Evolutionary conservation across 164 flowering plant genomes (phyloP), one percentile per base, ranked within the genome.

Genomic region (Magnolia sinica): DNA sequence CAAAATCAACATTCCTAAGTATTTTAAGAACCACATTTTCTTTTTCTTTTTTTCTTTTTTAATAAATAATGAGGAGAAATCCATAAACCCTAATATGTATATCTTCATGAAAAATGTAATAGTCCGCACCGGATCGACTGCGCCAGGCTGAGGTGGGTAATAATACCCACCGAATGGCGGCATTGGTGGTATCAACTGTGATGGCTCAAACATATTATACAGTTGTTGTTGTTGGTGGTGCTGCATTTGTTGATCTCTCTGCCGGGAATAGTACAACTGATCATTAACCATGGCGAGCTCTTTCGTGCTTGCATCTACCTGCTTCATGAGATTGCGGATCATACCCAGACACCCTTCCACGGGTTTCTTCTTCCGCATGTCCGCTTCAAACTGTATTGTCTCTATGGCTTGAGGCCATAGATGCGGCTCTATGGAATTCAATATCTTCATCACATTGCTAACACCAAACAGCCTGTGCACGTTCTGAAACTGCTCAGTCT

Each of bases 381-480:
- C 49, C 0, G 87, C 79, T 50, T 87, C 82, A 50, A 22, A 79
- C 3, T 73, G 73, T 8, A 87, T 71, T 0, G 82, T 75, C 9
- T 51, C 64, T 50, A 81, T 76, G 0, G 85, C 86, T 1, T 76
- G 70, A 8, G 71, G 52, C 37, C 73, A 73, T 0, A 72, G 64
- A 3, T 23, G 31, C 0, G 37, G 29, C 1, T 68, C 50, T 0
- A 83, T 50, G 0, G 71, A 10, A 8, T 59, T 68, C 2, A 86
- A 52, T 0, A 83, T 73, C 76, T 81, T 86, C 23, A 27, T 55
- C 10, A 88, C 49, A 66, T 85, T 86, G 67, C 79, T 45, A 4
- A 82, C 84, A 0, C 90, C 89, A 49, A 79, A 87, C 51, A 86
- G 61, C 18, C 70, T 64, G n/a, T 81, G 87, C 1, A 79, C 88